phyloP scores from a whole-genome alignment of 2,329 filamentous ascomycete species.

The Westerdykella ornata region DNA sequence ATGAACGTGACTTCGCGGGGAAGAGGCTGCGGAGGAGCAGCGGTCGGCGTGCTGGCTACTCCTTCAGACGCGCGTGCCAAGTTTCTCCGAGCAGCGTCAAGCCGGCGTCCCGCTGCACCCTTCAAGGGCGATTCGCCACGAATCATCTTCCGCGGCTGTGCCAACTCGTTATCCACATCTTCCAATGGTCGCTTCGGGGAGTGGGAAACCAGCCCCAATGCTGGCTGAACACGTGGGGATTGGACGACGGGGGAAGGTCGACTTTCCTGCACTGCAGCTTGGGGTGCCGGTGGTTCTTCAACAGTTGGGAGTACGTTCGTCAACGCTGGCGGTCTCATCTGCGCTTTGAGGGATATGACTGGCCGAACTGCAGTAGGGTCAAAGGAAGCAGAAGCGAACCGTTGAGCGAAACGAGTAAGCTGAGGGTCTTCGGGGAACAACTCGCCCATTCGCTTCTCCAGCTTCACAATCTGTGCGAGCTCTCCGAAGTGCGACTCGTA shows the following conservation, averaged over 20 bases:
- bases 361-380: constrained; percentile 75
- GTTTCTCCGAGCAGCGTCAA: constrained; percentile 64
- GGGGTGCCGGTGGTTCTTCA: constrained; percentile 21
- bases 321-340: constrained; percentile 53
- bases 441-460: constrained; percentile 88
- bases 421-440: constrained; percentile 85
- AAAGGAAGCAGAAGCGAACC: constrained; percentile 63
- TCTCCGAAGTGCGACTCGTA: constrained; percentile 95
- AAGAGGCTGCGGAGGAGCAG: constrained; percentile 54
- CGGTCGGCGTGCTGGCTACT: constrained; percentile 20
- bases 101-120: constrained; percentile 74
- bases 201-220: constrained; percentile 23
- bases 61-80: constrained; percentile 20
- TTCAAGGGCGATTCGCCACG: constrained; percentile 92
- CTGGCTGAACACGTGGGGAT: constrained; percentile 24
- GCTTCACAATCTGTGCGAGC: constrained; percentile 77
- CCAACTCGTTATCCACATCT: constrained; percentile 64
- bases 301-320: constrained; percentile 19
- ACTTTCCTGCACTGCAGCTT: constrained; percentile 15
- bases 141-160: constrained; percentile 76
- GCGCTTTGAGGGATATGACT: constrained; percentile 72
- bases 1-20: constrained; percentile 54
- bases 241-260: constrained; percentile 25
- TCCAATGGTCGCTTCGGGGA: constrained; percentile 46
- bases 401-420: constrained; percentile 65